phyloP scores from a whole-genome alignment of 2,329 filamentous ascomycete genomes.

The Scedosporium minutisporum region DNA sequence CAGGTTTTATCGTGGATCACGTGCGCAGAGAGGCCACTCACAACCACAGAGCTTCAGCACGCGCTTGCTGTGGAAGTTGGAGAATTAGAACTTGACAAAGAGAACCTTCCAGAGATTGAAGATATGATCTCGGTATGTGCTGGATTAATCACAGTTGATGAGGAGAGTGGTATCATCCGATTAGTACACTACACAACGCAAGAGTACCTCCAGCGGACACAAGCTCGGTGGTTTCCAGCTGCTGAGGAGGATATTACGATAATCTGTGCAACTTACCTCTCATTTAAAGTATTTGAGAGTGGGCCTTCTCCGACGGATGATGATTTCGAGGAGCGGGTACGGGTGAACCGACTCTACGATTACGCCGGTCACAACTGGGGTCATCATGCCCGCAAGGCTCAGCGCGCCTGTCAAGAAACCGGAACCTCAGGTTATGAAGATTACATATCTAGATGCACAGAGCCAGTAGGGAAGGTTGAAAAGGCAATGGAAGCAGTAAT shows the following conservation, averaged over 20 bases:
- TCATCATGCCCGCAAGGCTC: conserved; percentile 16
- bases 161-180: conserved; percentile 25
- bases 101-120: conserved; percentile 22
- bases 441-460: neutral
- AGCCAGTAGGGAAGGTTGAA: neutral
- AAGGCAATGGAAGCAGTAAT: neutral
- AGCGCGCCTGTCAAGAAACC: neutral
- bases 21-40: conserved; percentile 23
- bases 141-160: conserved; percentile 30
- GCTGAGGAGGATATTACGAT: conserved; percentile 17
- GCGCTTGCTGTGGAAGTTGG: conserved; percentile 28
- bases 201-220: conserved; percentile 28
- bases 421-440: neutral
- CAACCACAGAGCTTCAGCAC: conserved; percentile 26
- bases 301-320: conserved; percentile 11
- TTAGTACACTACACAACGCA: conserved; percentile 36
- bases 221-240: conserved; percentile 19
- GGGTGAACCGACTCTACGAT: conserved; percentile 16
- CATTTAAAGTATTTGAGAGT: conserved; percentile 18
- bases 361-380: conserved; percentile 23
- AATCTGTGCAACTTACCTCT: conserved; percentile 27
- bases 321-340: conserved; percentile 14
- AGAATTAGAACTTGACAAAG: conserved; percentile 18
- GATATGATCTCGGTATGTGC: conserved; percentile 27
- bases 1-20: conserved; percentile 30